Evolutionary conservation across 2,329 filamentous ascomycete species (phyloP), one percentile per base, ranked within the genome.

Genomic region (Alternaria sp.): DNA sequence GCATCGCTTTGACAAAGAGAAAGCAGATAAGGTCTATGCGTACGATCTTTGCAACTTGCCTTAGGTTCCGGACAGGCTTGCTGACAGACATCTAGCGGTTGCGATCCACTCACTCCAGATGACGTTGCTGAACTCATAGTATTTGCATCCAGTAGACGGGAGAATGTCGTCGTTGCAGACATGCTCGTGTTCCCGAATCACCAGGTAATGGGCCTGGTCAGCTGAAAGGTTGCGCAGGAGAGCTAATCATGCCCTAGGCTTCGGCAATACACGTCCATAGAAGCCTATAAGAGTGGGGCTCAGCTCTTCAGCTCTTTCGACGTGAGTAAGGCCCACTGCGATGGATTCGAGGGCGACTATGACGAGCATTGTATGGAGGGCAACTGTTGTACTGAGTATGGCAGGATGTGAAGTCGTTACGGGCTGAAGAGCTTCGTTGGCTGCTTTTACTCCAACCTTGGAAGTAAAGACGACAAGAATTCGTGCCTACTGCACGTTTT

Each of bases 111-210:
- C 63, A 94, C 91, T 0, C 90, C 91, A 0, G 91, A 93, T 43
- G 92, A 96, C 71, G 92, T 96, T 73, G 92, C 92, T 28, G 92
- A 96, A 80, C 84, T 94, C 41, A 83, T 96, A 48, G 92, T 96
- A 14, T 96, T 95, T 73, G 85, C 89, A 5, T 91, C 90, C 11
- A 89, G 89, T 8, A 86, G 92, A 67, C 86, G 89, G 63, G 91
- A 96, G 80, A 96, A 96, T 74, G 91, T 96, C 7, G 91, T 96
- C 26, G 80, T 96, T 66, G 92, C 93, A 16, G 93, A 96, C 78
- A 90, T 91, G 5, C 80, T 96, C 59, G 82, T 96, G 55, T 95
- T 89, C 79, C 93, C 93, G 5, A 93, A 89, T 70, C 92, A 95
- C 75, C 92, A 96, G 85, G 92, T 41, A 22, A 12, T 41, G 4